Evolutionary conservation across 495 filamentous ascomycete species (phyloP).

Genomic region (Penicillium waksmanii): DNA sequence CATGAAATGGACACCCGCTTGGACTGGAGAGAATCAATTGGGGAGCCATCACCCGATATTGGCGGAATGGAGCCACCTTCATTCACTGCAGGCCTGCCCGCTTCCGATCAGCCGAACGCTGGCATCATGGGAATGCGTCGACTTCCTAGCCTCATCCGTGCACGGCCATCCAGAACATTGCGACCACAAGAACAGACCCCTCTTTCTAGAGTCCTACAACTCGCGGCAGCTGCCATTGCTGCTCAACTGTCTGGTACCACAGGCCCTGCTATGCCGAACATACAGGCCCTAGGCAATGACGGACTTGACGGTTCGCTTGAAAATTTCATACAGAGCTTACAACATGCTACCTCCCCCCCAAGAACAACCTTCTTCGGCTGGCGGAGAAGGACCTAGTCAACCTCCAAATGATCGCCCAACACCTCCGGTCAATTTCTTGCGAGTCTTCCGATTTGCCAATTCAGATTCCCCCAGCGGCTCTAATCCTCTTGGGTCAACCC

Average conservation of each 20-base stretch:
- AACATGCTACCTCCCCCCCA: conserved; percentile 54
- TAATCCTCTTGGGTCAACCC: conserved; percentile 23
- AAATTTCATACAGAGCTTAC: conserved; percentile 59
- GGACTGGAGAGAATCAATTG: conserved; percentile 44
- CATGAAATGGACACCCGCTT: conserved; percentile 47
- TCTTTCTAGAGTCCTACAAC: conserved; percentile 59
- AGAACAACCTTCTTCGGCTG: conserved; percentile 36
- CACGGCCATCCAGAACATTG: conserved; percentile 52
- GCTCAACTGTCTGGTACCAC: conserved; percentile 61
- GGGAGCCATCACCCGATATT: conserved; percentile 44
- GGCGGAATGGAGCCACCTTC: conserved; percentile 47
- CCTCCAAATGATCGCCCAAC: conserved; percentile 37
- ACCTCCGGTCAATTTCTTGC: conserved; percentile 60
- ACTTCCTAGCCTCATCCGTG: conserved; percentile 48
- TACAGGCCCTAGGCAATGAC: conserved; percentile 61
- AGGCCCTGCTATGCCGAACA: conserved; percentile 57
- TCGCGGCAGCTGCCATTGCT: conserved; percentile 63
- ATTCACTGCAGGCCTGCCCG: conserved; percentile 22
- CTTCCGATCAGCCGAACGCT: conserved; percentile 31
- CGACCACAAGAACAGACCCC: conserved; percentile 62
- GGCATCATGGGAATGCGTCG: conserved; percentile 37
- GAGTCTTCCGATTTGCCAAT: conserved; percentile 65
- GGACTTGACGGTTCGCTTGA: conserved; percentile 60
- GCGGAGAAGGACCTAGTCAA: conserved; percentile 35
- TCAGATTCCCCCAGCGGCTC: conserved; percentile 36